These are phyloP conservation scores for Vitis rupestris DNA, from an alignment of 164 flowering plant genomes.

Conservation along the genomic window DNA sequence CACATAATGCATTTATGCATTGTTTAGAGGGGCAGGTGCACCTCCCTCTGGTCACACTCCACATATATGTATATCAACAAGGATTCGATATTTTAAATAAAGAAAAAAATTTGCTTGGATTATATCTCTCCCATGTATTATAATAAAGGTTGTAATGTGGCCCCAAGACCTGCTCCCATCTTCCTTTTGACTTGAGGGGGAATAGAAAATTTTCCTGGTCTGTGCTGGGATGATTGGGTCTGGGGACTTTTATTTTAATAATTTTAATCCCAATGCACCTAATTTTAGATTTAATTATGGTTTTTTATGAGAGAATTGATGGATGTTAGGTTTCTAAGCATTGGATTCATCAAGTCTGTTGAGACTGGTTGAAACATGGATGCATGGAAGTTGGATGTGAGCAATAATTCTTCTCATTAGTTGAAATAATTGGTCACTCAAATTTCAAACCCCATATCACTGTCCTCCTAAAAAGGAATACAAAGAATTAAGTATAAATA, in stretches of 20 bases:
- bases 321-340: too few relatives aligned
- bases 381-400: too few relatives aligned
- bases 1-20: background rate
- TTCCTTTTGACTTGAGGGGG: conserved; percentile 10
- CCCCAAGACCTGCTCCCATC: conserved; percentile 5
- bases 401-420: too few relatives aligned
- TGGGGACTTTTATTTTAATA: too few relatives aligned
- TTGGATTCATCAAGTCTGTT: too few relatives aligned
- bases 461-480: background rate
- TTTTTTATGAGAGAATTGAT: too few relatives aligned
- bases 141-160: background rate
- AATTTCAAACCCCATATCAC: background rate
- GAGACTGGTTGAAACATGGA: too few relatives aligned
- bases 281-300: too few relatives aligned
- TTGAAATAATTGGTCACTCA: too few relatives aligned
- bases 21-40: background rate
- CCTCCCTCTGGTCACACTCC: conserved; percentile 2
- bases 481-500: too few relatives aligned
- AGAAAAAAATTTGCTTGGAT: background rate
- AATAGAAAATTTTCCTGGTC: conserved; percentile 6
- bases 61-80: background rate
- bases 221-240: background rate
- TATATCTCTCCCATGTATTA: background rate
- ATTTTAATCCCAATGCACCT: too few relatives aligned
- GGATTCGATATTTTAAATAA: background rate